phyloP scores from a whole-genome alignment of 139 green algal genomes.

The Asterochloris erici region DNA sequence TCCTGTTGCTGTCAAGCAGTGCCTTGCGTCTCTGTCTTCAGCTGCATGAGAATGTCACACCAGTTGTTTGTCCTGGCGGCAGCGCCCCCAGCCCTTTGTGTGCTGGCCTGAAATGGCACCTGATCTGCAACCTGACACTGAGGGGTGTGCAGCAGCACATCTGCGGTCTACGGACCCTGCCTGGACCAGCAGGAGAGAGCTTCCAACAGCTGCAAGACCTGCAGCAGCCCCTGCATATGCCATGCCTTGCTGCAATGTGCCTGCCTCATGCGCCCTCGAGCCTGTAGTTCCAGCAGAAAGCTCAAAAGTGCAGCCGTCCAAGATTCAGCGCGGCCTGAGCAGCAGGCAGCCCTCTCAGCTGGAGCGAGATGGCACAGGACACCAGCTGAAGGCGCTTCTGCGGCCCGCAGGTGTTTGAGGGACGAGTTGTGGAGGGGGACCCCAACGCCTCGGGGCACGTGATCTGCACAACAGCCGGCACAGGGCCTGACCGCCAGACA shows the following conservation, averaged over 20 bases:
- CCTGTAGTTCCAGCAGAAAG: neutral
- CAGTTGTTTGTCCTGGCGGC: neutral
- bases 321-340: neutral
- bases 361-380: neutral
- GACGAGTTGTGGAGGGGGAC: constrained; percentile 61
- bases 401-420: constrained; percentile 61
- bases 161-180: too few relatives aligned
- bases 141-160: too few relatives aligned
- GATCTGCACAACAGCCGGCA: constrained; percentile 39
- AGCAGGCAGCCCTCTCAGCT: neutral
- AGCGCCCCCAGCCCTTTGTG: neutral
- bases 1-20: neutral
- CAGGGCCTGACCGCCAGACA: constrained; percentile 36
- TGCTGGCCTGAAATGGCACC: too few relatives aligned
- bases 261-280: neutral
- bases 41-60: neutral
- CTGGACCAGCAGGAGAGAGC: too few relatives aligned
- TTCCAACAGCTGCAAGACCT: too few relatives aligned
- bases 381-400: neutral
- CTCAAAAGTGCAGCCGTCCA: neutral
- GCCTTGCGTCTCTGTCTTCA: neutral
- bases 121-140: too few relatives aligned
- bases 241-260: neutral
- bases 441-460: constrained; percentile 48
- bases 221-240: neutral